Evolutionary conservation across 345 rosid species (phyloP).

Genomic region (Boechera divaricarpa): DNA sequence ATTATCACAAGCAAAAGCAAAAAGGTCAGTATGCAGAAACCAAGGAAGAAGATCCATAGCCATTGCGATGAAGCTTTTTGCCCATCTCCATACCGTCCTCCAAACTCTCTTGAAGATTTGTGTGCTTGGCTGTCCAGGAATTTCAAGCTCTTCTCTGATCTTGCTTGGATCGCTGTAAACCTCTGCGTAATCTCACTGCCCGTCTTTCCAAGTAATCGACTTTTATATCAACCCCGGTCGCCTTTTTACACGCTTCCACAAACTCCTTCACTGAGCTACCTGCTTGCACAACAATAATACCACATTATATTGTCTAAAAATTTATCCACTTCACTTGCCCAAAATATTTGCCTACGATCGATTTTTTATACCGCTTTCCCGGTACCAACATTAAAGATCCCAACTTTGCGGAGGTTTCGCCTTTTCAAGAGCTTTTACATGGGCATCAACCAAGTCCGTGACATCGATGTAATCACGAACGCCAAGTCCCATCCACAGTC

Average conservation of each 20-base stretch:
- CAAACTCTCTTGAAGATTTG: constrained; percentile 56
- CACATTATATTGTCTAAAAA: not conserved
- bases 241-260: constrained; percentile 65
- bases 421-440: constrained; percentile 66
- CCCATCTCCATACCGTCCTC: constrained; percentile 65
- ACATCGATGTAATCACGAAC: constrained; percentile 66
- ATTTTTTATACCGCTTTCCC: constrained; percentile 53
- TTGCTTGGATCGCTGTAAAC: constrained; percentile 63
- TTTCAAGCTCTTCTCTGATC: constrained; percentile 57
- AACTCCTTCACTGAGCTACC: constrained; percentile 72
- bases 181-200: constrained; percentile 66
- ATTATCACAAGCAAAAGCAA: not conserved
- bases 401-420: constrained; percentile 55
- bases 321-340: not conserved
- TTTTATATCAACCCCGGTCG: constrained; percentile 56
- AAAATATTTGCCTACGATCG: not conserved
- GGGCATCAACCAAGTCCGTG: constrained; percentile 66
- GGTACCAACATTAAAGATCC: constrained; percentile 68
- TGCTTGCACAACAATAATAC: constrained; percentile 32
- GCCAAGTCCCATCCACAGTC: constrained; percentile 63
- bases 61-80: constrained; percentile 55
- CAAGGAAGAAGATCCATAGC: constrained; percentile 44
- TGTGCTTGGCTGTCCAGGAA: constrained; percentile 57
- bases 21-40: constrained; percentile 34
- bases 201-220: constrained; percentile 55